A percentile compares a stretch with the other conserved stretches of the same genome.
Evolutionary conservation across 306 rosid species (phyloP).

Genomic region (Prunus davidiana): DNA sequence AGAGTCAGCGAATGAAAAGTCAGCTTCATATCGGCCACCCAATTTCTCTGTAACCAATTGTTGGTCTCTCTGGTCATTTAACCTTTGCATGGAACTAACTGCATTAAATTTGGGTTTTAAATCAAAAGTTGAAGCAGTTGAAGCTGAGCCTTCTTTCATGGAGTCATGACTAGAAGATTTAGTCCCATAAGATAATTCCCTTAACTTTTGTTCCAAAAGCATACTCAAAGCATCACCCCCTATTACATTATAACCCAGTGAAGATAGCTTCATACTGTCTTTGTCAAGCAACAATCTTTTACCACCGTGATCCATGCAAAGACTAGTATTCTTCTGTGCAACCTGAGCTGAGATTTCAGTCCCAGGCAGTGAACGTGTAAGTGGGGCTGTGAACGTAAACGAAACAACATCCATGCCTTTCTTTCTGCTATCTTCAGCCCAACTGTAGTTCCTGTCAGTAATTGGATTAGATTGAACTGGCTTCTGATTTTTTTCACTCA

Average conservation of each 20-base stretch:
- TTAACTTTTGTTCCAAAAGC: constrained; percentile 85
- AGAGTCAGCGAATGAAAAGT: constrained; percentile 42
- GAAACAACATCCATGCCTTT: constrained; percentile 89
- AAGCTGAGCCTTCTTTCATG: constrained; percentile 41
- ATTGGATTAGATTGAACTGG: constrained; percentile 43
- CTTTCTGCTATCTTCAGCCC: constrained; percentile 58
- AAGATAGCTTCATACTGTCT: constrained; percentile 52
- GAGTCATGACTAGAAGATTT: constrained; percentile 43
- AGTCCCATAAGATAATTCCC: constrained; percentile 57
- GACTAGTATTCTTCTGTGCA: constrained; percentile 29
- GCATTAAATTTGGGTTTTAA: constrained; percentile 27
- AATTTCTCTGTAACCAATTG: constrained; percentile 29
- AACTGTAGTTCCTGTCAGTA: constrained; percentile 36
- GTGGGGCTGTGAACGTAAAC: constrained; percentile 92
- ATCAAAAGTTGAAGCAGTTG: constrained; percentile 35
- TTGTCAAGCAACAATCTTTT: constrained; percentile 55
- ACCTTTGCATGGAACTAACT: constrained; percentile 26
- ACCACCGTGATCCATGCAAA: constrained; percentile 50
- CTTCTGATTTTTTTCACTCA: constrained; percentile 54
- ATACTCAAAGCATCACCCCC: constrained; percentile 80
- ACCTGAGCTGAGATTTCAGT: constrained; percentile 48
- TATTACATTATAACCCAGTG: constrained; percentile 67
- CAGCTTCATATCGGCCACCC: constrained; percentile 35
- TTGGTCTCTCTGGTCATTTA: constrained; percentile 45
- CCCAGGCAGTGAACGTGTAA: constrained; percentile 52